A percentile compares a stretch with the other conserved stretches of the same genome.
Conservation (phyloP, 352 stramenopile genomes). For the Halophytophthora polymorphica region DNA sequence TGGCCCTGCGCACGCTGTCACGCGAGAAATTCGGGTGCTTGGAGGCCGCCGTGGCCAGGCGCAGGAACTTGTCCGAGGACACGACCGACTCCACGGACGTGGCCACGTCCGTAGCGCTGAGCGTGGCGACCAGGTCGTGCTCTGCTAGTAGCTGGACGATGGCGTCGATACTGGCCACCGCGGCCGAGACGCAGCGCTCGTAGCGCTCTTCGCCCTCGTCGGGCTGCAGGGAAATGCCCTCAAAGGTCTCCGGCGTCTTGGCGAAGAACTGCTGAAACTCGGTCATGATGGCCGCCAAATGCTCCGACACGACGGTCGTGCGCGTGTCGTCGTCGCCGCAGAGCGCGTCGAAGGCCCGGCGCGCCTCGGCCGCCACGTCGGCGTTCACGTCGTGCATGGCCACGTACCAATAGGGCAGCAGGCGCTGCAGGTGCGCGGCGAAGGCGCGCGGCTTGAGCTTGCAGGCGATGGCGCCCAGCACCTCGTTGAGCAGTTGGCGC, state of each 20-base stretch:
- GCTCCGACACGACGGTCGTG: conserved; percentile 33
- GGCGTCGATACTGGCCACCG: conserved; percentile 54
- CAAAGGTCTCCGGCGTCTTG: conserved; percentile 58
- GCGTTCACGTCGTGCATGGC: conserved; percentile 75
- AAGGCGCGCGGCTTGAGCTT: conserved; percentile 78
- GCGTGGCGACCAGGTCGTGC: conserved; percentile 33
- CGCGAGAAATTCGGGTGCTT: conserved; percentile 80
- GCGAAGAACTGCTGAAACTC: conserved; percentile 63
- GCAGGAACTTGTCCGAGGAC: conserved; percentile 57
- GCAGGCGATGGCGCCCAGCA: conserved; percentile 46
- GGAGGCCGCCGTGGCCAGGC: conserved; percentile 49
- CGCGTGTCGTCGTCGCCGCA: conserved; percentile 36
- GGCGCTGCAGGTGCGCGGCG: conserved; percentile 55
- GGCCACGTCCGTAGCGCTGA: conserved; percentile 30
- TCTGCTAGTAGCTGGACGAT: conserved; percentile 50
- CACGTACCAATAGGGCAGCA: conserved; percentile 78
- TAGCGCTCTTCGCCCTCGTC: conserved; percentile 77
- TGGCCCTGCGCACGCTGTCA: conserved; percentile 58
- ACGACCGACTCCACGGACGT: conserved; percentile 51
- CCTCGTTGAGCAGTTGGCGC: conserved; percentile 70
- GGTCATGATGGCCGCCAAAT: conserved; percentile 48
- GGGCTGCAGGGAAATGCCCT: conserved; percentile 49
- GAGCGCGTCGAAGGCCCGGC: conserved; percentile 49
- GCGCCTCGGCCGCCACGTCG: conserved; percentile 50
- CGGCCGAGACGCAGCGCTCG: conserved; percentile 62